Base-by-base conservation (phyloP, 2,329 filamentous ascomycete genomes). In the Epichloe uncinata region DNA sequence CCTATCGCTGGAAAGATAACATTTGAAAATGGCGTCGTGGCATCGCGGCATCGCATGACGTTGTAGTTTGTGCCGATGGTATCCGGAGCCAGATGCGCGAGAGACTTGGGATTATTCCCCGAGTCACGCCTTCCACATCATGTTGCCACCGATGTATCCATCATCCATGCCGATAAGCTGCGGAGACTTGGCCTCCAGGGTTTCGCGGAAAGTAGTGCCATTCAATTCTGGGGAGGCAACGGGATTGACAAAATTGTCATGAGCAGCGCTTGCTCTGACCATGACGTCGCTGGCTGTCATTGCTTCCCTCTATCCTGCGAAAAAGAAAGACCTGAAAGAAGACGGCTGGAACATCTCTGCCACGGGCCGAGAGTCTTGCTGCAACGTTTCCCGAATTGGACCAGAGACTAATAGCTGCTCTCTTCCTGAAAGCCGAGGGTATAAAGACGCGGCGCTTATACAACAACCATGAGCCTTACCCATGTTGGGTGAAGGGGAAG, bases 181-280 rank as follows among this genome's bases (percentile, higher is more conserved):
- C 67, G 74, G 15, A 66, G 68, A 46, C 65, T 78, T 1, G 79
- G 79, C 2, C 69, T 83, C 0, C 68, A 73, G 20, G 74, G 81
- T 55, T 81, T 79, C 61, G 74, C 75, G 0, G 58, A 72, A 35
- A 65, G 81, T 61, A 68, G 63, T 33, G 79, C 78, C 1, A 67
- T 84, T 5, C 77, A 83, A 60, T 83, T 81, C 63, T 84, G 79
- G 79, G 79, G 80, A 34, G 80, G 81, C n/a, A 69, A 76, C 34
- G 73, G 77, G 48, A 64, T 61, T 51, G 72, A 81, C 60, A 83
- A 83, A 66, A 81, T 84, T 53, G 79, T 84, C 15, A 69, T 83
- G 12, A 81, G 77, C 0, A 81, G 77, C 0, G 76, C 79, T n/a
- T 84, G 80, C 63, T 78, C 80, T 56, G 72, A 71, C 38, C 76